Base-by-base conservation (phyloP, 176 grass and related monocot species). In the Oropetium thomaeum region DNA sequence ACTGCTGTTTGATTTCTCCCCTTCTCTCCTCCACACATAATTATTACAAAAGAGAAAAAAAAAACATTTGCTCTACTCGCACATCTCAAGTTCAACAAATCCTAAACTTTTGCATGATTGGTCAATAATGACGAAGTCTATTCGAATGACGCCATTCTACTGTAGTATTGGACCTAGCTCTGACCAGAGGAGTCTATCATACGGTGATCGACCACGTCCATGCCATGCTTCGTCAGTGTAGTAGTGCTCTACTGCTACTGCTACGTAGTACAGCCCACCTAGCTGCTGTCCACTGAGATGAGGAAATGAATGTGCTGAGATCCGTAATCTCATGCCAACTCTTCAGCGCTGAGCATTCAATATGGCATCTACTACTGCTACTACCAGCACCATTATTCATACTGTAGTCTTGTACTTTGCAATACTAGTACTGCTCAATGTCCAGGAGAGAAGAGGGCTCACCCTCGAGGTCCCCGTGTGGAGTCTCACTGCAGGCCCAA, bases 311-410 rank as follows among this genome's bases (percentile, higher is more conserved):
- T 60, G 54, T 44, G 71, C 25, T 29, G 41, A 17, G 33, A 11
- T 33, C 22, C 70, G 54, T 59, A 42, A 59, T 58, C 71, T 20
- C 7, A 74, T 41, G 55, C 54, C 71, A 8, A 60, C 54, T 35
- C 10, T 19, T 58, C 52, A 74, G 57, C 39, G 26, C 19, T n/a
- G 25, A 31, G 72, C 55, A 75, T 75, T 75, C 38, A 71, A 43
- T 63, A 55, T 22, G 6, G 5, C n/a, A n/a, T 11, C 49, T 1
- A 23, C 2, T 23, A 23, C 52, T 25, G 52, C 52, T 25, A 2
- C 52, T 25, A 17, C 41, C 11, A 41, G 41, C 41, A 14, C 41
- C 41, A 43, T 43, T 43, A 43, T n/a, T 5, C 47, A n/a, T n/a
- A n/a, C n/a, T n/a, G n/a, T 51, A 25, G 51, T 25, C 51, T 54